phyloP scores from a whole-genome alignment of 1,284 basidiomycete species.

The Coniferiporia sulphurascens region DNA sequence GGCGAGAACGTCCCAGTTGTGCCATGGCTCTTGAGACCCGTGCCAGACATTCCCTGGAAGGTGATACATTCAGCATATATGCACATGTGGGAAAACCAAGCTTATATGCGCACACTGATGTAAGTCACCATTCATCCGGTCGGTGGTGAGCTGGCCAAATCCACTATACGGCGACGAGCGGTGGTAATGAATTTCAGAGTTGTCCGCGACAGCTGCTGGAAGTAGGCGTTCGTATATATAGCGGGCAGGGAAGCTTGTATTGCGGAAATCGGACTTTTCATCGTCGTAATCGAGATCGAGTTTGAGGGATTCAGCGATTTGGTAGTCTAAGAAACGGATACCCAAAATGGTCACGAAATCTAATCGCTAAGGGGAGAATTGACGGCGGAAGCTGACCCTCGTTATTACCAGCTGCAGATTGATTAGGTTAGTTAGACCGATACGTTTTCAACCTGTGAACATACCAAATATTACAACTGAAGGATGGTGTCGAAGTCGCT shows the following conservation, averaged over 20 bases:
- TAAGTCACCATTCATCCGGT: constrained; percentile 75
- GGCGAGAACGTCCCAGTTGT: constrained; percentile 81
- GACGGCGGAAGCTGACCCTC: constrained; percentile 48
- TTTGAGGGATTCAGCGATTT: constrained; percentile 70
- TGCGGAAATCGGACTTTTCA: constrained; percentile 74
- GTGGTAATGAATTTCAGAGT: constrained; percentile 74
- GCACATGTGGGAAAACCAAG: neutral
- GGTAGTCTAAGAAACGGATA: constrained; percentile 54
- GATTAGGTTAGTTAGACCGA: neutral
- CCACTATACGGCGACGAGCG: constrained; percentile 85
- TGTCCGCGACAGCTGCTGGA: constrained; percentile 61
- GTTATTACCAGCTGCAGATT: constrained; percentile 76
- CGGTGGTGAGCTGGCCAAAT: constrained; percentile 65
- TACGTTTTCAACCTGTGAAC: constrained; percentile 23
- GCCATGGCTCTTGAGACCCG: constrained; percentile 82
- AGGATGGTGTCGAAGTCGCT: constrained; percentile 39
- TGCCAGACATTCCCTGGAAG: constrained; percentile 86
- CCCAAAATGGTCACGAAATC: neutral
- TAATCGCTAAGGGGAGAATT: neutral
- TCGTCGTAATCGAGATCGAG: constrained; percentile 81
- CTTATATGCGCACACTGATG: constrained; percentile 64
- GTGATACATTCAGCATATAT: constrained; percentile 2
- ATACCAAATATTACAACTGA: constrained; percentile 75
- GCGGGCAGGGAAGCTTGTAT: constrained; percentile 81
- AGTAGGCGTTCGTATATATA: constrained; percentile 83